These are phyloP conservation scores for Thermomucor indicae-seudaticae DNA, from an alignment of 371 early-diverging fungal species.

Conservation along the genomic window DNA sequence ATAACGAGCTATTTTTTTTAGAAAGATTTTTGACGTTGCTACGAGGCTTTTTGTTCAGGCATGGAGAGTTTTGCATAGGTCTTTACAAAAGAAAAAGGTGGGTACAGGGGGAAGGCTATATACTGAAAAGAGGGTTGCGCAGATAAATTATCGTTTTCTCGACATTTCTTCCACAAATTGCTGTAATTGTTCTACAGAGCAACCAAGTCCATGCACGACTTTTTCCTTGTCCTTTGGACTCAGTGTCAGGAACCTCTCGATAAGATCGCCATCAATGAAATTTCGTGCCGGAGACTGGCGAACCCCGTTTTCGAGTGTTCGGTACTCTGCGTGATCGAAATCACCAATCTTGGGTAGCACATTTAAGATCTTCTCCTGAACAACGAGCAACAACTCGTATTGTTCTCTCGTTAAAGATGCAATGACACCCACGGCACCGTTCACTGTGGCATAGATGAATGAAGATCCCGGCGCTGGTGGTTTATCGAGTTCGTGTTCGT, in stretches of 20 bases:
- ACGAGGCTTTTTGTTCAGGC: too few relatives aligned
- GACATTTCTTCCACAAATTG: background rate
- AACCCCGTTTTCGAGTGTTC: slow-evolving; percentile 52
- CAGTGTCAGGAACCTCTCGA: slow-evolving; percentile 74
- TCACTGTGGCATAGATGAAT: slow-evolving; percentile 72
- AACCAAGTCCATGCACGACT: slow-evolving; percentile 6
- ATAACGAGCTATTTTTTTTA: too few relatives aligned
- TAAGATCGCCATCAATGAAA: slow-evolving; percentile 87
- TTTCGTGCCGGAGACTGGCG: slow-evolving; percentile 38
- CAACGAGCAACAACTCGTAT: slow-evolving; percentile 51
- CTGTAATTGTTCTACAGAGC: slow-evolving; percentile 3
- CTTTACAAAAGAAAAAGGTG: too few relatives aligned
- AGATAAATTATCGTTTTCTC: too few relatives aligned
- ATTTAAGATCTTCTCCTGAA: slow-evolving; percentile 63
- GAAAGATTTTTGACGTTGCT: too few relatives aligned
- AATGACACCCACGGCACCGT: slow-evolving; percentile 78
- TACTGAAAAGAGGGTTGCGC: too few relatives aligned
- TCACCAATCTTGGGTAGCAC: slow-evolving; percentile 55
- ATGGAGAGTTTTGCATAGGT: too few relatives aligned
- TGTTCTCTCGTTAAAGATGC: slow-evolving; percentile 56
- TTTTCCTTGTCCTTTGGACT: slow-evolving; percentile 34
- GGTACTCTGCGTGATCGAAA: slow-evolving; percentile 61
- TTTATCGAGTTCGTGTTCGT: background rate
- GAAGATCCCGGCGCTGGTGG: slow-evolving; percentile 12
- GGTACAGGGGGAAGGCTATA: too few relatives aligned